Base-by-base conservation (phyloP, 75 land plant genomes). In the Chamaecyparis obtusa region DNA sequence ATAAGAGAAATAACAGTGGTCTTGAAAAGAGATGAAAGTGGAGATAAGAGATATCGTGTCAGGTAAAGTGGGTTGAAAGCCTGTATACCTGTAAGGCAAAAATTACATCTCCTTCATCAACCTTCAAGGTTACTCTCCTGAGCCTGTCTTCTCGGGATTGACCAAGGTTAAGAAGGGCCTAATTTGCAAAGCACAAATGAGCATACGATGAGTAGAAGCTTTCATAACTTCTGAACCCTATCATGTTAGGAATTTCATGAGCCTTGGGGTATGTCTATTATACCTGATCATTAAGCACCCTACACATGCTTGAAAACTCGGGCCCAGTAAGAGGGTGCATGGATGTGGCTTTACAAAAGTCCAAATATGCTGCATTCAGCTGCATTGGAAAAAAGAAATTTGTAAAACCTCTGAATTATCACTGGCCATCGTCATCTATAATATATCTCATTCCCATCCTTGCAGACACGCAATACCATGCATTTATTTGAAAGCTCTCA, bases 241-340 rank as follows among this genome's bases (percentile, higher is more conserved):
- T 4, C 69, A 74, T 30, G 57, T 35, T 75, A 67, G 24, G 72
- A 85, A 44, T 2, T 86, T 15, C 51, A n/a, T 80, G n/a, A 86
- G 30, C 76, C 41, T 67, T 8, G 14, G 44, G 2, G 6, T 6
- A 13, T 72, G 21, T 80, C 55, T 43, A 49, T 6, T 60, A 64
- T 76, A 97, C 99, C 99, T 98, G 99, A 85, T 98, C 99, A 54
- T 87, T 88, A 80, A 98, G 95, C 85, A 94, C 96, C 64, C 89
- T 86, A 85, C 97, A 98, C 88, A 98, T 93, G 77, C 91, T 91
- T 54, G 93, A 92, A 56, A 98, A 93, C 86, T 98, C 99, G 72
- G 89, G 79, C 33, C 83, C 91, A 19, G 97, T 93, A 37, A 92
- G 90, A 14, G 99, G 88, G 72, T 91, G 93, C 82, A 98, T 90